Base-by-base conservation (phyloP, 495 filamentous ascomycete species). In the Aspergillus panamensis region DNA sequence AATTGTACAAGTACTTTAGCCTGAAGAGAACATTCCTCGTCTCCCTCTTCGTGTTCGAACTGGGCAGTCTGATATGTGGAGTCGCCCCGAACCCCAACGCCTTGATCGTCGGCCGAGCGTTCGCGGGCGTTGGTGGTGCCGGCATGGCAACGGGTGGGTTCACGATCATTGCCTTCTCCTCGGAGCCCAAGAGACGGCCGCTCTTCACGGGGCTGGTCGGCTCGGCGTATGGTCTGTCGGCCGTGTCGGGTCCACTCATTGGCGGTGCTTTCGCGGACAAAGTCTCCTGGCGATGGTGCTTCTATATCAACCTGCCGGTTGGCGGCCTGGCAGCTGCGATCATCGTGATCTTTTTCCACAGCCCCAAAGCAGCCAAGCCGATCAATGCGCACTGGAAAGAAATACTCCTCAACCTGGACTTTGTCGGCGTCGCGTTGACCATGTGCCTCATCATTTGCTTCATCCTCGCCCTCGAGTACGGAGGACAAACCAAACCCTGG, bases 61-160 rank as follows among this genome's bases (percentile, higher is more conserved):
- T 87, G 29, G 88, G 87, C 31, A 83, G 79, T 33, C 67, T 85
- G 17, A 72, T 91, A 56, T 91, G 87, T 66, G 88, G 80, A 44
- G 79, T 81, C 0, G 85, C 89, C 4, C 81, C 58, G 0, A 56
- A 19, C 33, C 84, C 82, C 21, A 68, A 66, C 20, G 74, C 79
- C n/a, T 80, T 88, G 57, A 87, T 88, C 48, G 59, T 83, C 50
- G 85, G 85, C 37, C 76, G 85, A 30, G 79, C 80, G 7, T 75
- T 86, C 31, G 75, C 79, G n/a, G n/a, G n/a, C n/a, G n/a, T n/a
- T n/a, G n/a, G n/a, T n/a, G n/a, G n/a, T n/a, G n/a, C n/a, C n/a
- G n/a, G n/a, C n/a, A n/a, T n/a, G n/a, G n/a, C n/a, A n/a, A n/a
- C n/a, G n/a, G n/a, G n/a, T n/a, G n/a, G n/a, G 81, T 19, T 68